phyloP scores from a whole-genome alignment of 768 basidiomycete genomes.

The Candolleomyces aberdarensis region DNA sequence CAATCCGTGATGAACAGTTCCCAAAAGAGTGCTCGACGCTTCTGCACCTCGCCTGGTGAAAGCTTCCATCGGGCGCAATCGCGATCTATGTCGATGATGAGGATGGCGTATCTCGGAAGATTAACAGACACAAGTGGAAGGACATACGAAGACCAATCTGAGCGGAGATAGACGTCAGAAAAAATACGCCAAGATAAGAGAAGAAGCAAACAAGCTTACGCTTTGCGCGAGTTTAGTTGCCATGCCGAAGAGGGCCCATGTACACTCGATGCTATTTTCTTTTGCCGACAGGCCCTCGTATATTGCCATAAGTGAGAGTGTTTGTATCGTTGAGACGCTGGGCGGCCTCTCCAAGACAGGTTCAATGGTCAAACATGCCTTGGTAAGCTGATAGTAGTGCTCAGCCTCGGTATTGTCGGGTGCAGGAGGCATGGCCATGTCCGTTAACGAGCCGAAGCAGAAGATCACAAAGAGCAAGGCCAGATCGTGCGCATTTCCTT shows the following conservation, averaged over 20 bases:
- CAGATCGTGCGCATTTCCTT: constrained; percentile 49
- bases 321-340: constrained; percentile 67
- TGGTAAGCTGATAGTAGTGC: constrained; percentile 56
- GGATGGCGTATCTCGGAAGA: constrained; percentile 1
- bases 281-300: constrained; percentile 65
- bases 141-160: constrained; percentile 69
- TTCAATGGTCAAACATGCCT: constrained; percentile 63
- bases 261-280: constrained; percentile 68
- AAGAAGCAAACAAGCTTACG: constrained; percentile 37
- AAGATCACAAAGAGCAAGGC: constrained; percentile 62
- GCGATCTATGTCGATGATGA: constrained; percentile 44
- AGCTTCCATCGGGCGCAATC: constrained; percentile 72
- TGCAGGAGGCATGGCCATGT: constrained; percentile 46
- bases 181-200: constrained; percentile 2
- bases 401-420: constrained; percentile 53
- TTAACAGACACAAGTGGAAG: neutral
- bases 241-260: constrained; percentile 65
- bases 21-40: constrained; percentile 70
- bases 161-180: constrained; percentile 4
- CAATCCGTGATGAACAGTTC: constrained; percentile 72
- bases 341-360: constrained; percentile 70
- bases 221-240: constrained; percentile 67
- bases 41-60: constrained; percentile 60
- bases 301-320: constrained; percentile 64
- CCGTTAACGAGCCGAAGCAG: constrained; percentile 59